Conservation (phyloP, 2,329 filamentous ascomycete genomes). For the Aspergillus fischeri region DNA sequence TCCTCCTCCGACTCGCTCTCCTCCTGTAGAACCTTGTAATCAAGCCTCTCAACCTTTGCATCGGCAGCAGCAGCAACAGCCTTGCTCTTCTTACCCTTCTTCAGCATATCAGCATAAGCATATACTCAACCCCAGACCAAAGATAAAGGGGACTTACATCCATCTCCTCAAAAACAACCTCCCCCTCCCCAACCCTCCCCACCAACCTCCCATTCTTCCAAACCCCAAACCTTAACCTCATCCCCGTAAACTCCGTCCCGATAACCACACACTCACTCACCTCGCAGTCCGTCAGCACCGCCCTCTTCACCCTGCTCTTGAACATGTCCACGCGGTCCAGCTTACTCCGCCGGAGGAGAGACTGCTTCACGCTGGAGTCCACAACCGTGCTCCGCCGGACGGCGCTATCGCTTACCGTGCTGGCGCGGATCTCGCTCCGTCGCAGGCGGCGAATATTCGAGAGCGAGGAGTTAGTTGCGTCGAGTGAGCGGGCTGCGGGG, state of each 20-base stretch:
- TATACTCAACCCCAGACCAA: background rate
- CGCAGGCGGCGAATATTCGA: slow-evolving; percentile 9
- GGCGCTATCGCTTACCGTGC: slow-evolving; percentile 10
- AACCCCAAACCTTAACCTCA: slow-evolving; percentile 21
- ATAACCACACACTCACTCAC: slow-evolving; percentile 18
- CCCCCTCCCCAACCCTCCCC: slow-evolving; percentile 12
- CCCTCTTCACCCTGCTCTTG: slow-evolving; percentile 9
- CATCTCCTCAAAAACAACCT: slow-evolving; percentile 11
- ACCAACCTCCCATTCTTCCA: slow-evolving; percentile 24
- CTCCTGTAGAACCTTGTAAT: background rate
- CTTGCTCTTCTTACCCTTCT: background rate
- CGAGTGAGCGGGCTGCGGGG: slow-evolving; percentile 1
- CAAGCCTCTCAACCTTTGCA: background rate
- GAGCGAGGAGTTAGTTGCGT: slow-evolving; percentile 12
- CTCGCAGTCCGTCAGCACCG: slow-evolving; percentile 17
- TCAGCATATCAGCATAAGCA: background rate
- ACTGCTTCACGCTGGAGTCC: slow-evolving; percentile 11
- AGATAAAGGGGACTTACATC: slow-evolving; percentile 4
- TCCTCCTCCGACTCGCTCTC: background rate
- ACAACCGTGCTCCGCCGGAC: slow-evolving; percentile 10
- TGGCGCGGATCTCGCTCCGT: slow-evolving; percentile 14
- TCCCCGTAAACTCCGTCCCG: slow-evolving; percentile 16
- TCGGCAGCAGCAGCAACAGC: background rate
- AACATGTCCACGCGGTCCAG: slow-evolving; percentile 8
- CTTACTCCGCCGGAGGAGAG: slow-evolving; percentile 9